Conservation (phyloP, 305 asterid species). For the Fraxinus greggii region DNA sequence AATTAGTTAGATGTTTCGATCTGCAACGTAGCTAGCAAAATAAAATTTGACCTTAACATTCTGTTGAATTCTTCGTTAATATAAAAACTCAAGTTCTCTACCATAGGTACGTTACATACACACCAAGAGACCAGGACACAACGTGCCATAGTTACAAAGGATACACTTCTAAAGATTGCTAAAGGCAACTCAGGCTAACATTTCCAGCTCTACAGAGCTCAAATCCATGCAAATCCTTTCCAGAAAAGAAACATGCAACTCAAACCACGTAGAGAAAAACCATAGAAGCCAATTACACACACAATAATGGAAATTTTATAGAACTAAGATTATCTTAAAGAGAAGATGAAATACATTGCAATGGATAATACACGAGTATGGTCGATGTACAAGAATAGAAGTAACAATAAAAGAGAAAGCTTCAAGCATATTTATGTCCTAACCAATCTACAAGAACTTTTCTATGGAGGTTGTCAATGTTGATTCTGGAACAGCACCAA, state of each 20-base stretch:
- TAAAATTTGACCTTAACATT: background rate
- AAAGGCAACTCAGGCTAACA: background rate
- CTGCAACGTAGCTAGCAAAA: background rate
- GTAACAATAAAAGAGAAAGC: background rate
- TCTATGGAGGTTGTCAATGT: constrained; percentile 67
- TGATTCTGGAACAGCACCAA: constrained; percentile 88
- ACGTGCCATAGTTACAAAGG: background rate
- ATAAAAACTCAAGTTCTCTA: background rate
- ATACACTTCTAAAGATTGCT: background rate
- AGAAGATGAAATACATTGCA: background rate
- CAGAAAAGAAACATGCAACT: background rate
- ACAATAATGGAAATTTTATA: background rate
- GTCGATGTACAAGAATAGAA: background rate
- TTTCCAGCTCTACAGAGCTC: background rate
- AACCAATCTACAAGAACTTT: constrained; percentile 58
- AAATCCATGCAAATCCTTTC: background rate
- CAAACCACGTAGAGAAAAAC: background rate
- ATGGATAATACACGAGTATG: background rate
- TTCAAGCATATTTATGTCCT: background rate
- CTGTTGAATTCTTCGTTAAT: background rate
- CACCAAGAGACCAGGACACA: background rate
- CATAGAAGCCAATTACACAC: background rate
- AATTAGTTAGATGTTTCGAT: background rate
- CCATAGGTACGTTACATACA: background rate
- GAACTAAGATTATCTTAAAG: background rate